Percentiles rank a stretch among this genome's conserved stretches.
Evolutionary conservation across 495 filamentous ascomycete species (phyloP).

Genomic region (Penicillium soppii): DNA sequence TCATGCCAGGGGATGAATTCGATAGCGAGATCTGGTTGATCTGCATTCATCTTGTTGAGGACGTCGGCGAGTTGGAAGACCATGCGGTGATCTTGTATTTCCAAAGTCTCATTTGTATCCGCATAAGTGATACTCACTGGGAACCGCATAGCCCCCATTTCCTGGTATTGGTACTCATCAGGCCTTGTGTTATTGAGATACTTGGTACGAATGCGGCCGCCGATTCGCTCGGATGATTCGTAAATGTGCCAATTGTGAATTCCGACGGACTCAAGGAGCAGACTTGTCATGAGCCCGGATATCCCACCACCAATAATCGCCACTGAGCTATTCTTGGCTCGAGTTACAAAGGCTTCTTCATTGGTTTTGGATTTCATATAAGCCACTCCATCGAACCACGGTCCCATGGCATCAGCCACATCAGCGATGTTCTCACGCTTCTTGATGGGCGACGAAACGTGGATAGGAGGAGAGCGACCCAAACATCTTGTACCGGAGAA

Average conservation of each 20-base stretch:
- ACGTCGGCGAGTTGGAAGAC: constrained; percentile 61
- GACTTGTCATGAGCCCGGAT: constrained; percentile 60
- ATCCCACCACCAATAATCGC: constrained; percentile 71
- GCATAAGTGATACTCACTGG: constrained; percentile 48
- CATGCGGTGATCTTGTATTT: constrained; percentile 58
- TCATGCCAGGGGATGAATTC: constrained; percentile 68
- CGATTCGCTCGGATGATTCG: constrained; percentile 50
- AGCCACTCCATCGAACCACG: constrained; percentile 71
- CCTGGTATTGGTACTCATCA: constrained; percentile 69
- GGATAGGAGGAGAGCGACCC: constrained; percentile 26
- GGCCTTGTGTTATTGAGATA: constrained; percentile 56
- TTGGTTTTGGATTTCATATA: constrained; percentile 56
- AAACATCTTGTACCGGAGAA: constrained; percentile 23
- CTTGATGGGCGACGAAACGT: constrained; percentile 11
- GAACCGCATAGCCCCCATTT: constrained; percentile 76
- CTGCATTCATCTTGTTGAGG: constrained; percentile 56
- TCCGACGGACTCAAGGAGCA: constrained; percentile 51
- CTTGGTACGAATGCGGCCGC: constrained; percentile 60
- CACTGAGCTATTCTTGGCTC: constrained; percentile 44
- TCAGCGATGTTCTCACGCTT: constrained; percentile 33
- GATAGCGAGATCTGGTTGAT: constrained; percentile 51
- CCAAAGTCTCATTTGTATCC: constrained; percentile 53
- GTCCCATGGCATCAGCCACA: constrained; percentile 55
- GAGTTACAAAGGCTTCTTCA: constrained; percentile 47
- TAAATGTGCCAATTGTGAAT: constrained; percentile 54